phyloP scores from a whole-genome alignment of 1,284 basidiomycete species.

The Malassezia brasiliensis region DNA sequence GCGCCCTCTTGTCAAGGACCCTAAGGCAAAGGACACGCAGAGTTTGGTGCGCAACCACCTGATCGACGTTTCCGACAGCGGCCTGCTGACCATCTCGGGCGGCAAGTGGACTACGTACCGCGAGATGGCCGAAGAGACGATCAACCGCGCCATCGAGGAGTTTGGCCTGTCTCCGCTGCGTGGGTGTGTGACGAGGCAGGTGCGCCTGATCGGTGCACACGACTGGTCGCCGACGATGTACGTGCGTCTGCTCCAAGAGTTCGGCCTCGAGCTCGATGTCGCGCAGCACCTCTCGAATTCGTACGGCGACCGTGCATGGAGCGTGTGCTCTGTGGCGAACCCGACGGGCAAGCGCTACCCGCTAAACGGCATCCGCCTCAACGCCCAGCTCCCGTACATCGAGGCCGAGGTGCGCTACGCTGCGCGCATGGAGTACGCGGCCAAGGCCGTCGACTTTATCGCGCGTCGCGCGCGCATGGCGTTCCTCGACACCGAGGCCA shows the following conservation, averaged over 20 bases:
- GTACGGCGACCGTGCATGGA: slow-evolving; percentile 95
- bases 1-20: slow-evolving; percentile 78
- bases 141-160: slow-evolving; percentile 73
- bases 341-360: slow-evolving; percentile 75
- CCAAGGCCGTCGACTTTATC: slow-evolving; percentile 80
- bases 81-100: slow-evolving; percentile 85
- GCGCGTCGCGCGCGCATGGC: slow-evolving; percentile 80
- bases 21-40: slow-evolving; percentile 69
- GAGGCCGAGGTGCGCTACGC: slow-evolving; percentile 91
- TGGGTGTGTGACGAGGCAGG: slow-evolving; percentile 65
- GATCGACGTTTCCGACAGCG: slow-evolving; percentile 71
- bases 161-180: slow-evolving; percentile 59
- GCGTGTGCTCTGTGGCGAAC: slow-evolving; percentile 70
- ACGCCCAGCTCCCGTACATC: slow-evolving; percentile 72
- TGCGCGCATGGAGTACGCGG: slow-evolving; percentile 78
- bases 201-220: slow-evolving; percentile 83
- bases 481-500: slow-evolving; percentile 82
- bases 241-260: slow-evolving; percentile 79
- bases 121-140: slow-evolving; percentile 90
- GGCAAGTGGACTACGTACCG: slow-evolving; percentile 97
- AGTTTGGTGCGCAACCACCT: slow-evolving; percentile 88
- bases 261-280: slow-evolving; percentile 77
- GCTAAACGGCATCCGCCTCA: slow-evolving; percentile 69
- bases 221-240: slow-evolving; percentile 95
- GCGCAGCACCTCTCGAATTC: slow-evolving; percentile 85